Base-by-base conservation (phyloP, 2,329 filamentous ascomycete genomes). In the Penicillium sp. region DNA sequence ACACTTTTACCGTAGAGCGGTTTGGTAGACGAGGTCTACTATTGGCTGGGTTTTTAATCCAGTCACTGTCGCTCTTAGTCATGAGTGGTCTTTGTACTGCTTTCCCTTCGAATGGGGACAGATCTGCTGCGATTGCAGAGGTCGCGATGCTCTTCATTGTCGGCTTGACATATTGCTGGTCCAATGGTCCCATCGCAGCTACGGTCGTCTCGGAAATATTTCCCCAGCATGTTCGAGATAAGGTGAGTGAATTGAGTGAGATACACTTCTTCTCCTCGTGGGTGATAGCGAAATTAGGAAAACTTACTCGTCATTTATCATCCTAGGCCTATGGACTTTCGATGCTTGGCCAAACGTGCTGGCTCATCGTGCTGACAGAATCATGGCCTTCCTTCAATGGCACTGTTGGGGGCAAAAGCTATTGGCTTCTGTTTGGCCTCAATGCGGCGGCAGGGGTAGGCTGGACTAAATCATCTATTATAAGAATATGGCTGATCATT, bases 91-190 rank as follows among this genome's bases (percentile, higher is more conserved):
- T 77, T 14, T 75, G 74, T 0, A 77, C 75, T 0, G 64, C 68
- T 3, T 77, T 71, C 52, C 75, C 75, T 1, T 24, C 54, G 10
- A 60, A 57, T 24, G 57, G 61, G 16, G 77, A 77, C 55, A 72
- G 67, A 44, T 62, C 73, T 13, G 76, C 76, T 2, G 74, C 72
- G 5, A 66, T 77, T 1, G 73, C 68, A 0, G 75, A 77, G 49
- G 66, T 78, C 11, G 74, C 73, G 5, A 77, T 78, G 73, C 59
- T 78, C 2, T 79, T 78, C 58, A 74, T 77, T 47, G 74, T 77
- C 21, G 75, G 75, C 0, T 58, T 78, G 31, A 77, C 74, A 1
- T 78, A 78, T 61, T 75, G 74, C 56, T 76, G 71, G 72, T 72
- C 69, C 6, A 77, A 77, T 41, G 74, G 75, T 2, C 75, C 75